Conservation (phyloP, 306 rosid species). For the Arachis stenosperma region DNA sequence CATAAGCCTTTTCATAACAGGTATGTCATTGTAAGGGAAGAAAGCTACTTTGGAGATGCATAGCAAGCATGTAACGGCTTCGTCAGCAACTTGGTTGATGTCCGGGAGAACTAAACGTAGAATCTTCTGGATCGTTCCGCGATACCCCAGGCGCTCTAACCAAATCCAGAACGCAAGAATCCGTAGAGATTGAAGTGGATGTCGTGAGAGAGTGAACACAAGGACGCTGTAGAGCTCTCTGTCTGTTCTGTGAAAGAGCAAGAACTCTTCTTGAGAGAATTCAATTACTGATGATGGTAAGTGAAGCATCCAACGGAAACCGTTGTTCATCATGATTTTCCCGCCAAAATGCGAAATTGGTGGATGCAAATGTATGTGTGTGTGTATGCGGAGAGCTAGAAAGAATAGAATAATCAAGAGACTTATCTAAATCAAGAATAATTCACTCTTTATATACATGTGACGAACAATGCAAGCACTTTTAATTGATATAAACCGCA, state of each 20-base stretch:
- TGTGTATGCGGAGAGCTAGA: too few species aligned
- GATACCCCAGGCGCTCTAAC: conserved; percentile 54
- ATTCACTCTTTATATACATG: too few species aligned
- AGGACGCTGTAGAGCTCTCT: conserved; percentile 51
- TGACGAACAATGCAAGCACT: too few species aligned
- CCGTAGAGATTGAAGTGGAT: conserved; percentile 56
- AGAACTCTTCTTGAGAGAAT: conserved; percentile 52
- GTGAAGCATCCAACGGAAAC: too few species aligned
- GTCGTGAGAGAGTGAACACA: conserved; percentile 46
- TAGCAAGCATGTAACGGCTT: conserved; percentile 48
- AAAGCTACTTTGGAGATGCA: conserved; percentile 29
- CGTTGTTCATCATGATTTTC: too few species aligned
- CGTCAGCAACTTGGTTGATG: conserved; percentile 58
- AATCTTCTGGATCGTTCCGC: conserved; percentile 36
- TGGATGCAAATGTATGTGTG: too few species aligned
- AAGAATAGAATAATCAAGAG: too few species aligned
- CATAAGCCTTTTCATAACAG: conserved; percentile 42
- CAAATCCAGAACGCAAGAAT: conserved; percentile 64
- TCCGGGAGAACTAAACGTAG: conserved; percentile 19
- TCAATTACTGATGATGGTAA: background rate
- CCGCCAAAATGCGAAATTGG: too few species aligned
- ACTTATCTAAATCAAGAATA: too few species aligned
- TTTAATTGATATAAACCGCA: too few species aligned
- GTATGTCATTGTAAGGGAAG: conserved; percentile 32
- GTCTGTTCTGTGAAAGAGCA: conserved; percentile 52